These are phyloP conservation scores for Alternaria alternata DNA, from an alignment of 2,329 filamentous ascomycete genomes.

Conservation along the genomic window DNA sequence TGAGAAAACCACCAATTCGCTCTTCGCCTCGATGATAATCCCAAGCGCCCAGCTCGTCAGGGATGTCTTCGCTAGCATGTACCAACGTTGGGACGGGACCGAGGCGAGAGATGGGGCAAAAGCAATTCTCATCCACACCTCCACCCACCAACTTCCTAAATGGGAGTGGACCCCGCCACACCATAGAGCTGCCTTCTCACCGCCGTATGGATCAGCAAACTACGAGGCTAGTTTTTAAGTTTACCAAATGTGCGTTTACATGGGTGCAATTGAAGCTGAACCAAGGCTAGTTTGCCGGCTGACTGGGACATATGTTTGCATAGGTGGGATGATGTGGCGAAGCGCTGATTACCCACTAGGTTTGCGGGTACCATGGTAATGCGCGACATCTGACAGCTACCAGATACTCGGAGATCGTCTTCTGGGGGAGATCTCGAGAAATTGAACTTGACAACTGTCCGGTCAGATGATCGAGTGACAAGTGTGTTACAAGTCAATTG, in stretches of 20 bases:
- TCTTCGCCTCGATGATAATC: not conserved
- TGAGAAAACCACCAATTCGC: not conserved
- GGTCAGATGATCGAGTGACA: not conserved
- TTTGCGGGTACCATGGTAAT: not conserved
- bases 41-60: not conserved
- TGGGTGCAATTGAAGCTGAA: not conserved
- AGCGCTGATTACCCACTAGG: not conserved
- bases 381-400: slow-evolving; percentile 2
- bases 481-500: not conserved
- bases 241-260: not conserved
- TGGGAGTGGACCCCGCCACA: slow-evolving; percentile 2
- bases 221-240: not conserved
- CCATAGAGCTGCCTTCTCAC: not conserved
- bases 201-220: not conserved
- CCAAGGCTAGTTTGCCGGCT: not conserved
- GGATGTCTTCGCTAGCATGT: slow-evolving; percentile 4
- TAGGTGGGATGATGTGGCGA: not conserved
- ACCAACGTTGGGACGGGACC: slow-evolving; percentile 7
- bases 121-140: slow-evolving; percentile 1
- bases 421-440: not conserved
- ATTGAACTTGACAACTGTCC: not conserved
- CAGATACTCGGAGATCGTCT: not conserved
- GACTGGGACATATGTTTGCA: not conserved
- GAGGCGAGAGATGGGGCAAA: slow-evolving; percentile 1
- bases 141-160: slow-evolving; percentile 1